Percentiles rank a stretch among this genome's conserved stretches.
Evolutionary conservation across 257 asterid genomes (phyloP).

Genomic region (Prunella vulgaris): DNA sequence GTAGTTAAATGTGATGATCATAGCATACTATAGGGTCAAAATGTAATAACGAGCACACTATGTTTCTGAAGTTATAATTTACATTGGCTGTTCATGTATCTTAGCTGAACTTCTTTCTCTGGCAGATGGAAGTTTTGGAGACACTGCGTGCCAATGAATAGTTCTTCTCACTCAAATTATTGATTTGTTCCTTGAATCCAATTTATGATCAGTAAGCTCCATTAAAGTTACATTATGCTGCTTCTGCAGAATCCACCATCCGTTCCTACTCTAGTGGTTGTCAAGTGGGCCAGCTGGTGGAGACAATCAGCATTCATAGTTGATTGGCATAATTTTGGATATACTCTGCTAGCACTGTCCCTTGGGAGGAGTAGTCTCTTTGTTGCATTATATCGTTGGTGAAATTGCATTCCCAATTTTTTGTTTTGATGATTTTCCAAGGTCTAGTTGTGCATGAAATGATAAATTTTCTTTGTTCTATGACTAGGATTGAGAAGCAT

Average conservation of each 20-base stretch:
- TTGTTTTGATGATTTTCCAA: constrained; percentile 1
- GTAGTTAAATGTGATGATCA: not conserved
- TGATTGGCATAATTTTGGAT: constrained; percentile 98
- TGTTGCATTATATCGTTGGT: constrained; percentile 81
- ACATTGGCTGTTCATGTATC: not conserved
- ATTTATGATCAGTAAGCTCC: constrained; percentile 1
- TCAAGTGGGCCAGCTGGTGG: constrained; percentile 87
- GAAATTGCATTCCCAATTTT: constrained; percentile 20
- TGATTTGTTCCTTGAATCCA: not conserved
- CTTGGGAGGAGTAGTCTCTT: constrained; percentile 76
- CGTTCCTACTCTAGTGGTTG: constrained; percentile 93
- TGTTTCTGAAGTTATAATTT: not conserved
- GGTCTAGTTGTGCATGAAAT: constrained; percentile 14
- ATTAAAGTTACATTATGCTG: constrained; percentile 4
- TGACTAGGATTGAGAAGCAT: constrained; percentile 82
- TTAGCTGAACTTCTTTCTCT: not conserved
- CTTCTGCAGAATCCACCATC: constrained; percentile 92
- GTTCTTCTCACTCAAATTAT: not conserved
- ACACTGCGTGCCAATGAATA: not conserved
- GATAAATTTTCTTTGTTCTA: constrained; percentile 13
- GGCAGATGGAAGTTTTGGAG: constrained; percentile 12
- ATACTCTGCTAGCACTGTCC: constrained; percentile 78
- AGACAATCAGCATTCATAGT: constrained; percentile 64
- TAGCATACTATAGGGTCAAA: not conserved
- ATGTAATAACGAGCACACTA: not conserved